These are phyloP conservation scores for Fusarium luffae DNA, from an alignment of 2,329 filamentous ascomycete genomes.

Conservation along the genomic window DNA sequence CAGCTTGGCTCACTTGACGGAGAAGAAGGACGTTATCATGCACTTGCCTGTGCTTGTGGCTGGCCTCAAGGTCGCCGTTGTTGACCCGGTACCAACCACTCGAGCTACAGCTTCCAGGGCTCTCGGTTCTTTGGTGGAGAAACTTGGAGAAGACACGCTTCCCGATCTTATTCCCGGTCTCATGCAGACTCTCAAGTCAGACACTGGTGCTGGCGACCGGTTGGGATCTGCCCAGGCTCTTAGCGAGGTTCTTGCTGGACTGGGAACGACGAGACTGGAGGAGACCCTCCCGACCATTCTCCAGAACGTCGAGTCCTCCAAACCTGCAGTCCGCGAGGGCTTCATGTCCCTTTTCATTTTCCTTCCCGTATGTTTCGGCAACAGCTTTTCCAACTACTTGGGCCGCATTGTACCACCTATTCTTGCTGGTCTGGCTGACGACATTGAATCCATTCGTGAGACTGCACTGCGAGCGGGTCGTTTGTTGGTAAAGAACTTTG, in stretches of 20 bases:
- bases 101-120: conserved; percentile 96
- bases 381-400: conserved; percentile 96
- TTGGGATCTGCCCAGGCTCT: conserved; percentile 96
- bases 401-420: conserved; percentile 96
- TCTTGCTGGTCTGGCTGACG: conserved; percentile 91
- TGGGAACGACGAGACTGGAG: conserved; percentile 91
- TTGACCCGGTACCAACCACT: conserved; percentile 96
- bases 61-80: conserved; percentile 86
- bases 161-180: conserved; percentile 97
- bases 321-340: conserved; percentile 90
- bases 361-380: conserved; percentile 97
- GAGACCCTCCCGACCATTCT: conserved; percentile 96
- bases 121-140: conserved; percentile 95
- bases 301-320: conserved; percentile 93
- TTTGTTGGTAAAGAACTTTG: conserved; percentile 97
- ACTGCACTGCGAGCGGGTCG: conserved; percentile 95
- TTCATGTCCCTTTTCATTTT: conserved; percentile 99
- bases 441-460: conserved; percentile 95
- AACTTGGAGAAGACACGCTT: conserved; percentile 94
- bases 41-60: conserved; percentile 93
- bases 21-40: conserved; percentile 90
- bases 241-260: conserved; percentile 92
- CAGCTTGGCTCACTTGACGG: conserved; percentile 94
- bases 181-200: conserved; percentile 97
- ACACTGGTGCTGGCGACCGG: conserved; percentile 94